Evolutionary conservation across 768 basidiomycete species (phyloP), one percentile per base, ranked within the genome.

Genomic region (Leccinum longicurvipes): DNA sequence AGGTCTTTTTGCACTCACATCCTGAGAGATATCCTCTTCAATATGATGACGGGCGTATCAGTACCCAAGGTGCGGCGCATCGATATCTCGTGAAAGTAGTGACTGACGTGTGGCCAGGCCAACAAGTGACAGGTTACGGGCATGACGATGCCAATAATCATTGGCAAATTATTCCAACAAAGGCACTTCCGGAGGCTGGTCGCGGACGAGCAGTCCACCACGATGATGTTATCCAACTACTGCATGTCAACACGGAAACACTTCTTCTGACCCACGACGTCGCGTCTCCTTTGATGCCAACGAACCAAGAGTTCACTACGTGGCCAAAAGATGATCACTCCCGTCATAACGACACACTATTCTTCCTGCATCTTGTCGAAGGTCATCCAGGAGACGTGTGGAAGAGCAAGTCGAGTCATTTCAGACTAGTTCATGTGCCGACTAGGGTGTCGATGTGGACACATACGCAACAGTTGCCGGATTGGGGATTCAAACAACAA

Each of bases 251-350:
- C 69, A 96, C 95, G 10, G 77, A 95, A 59, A 83, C 85, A 1
- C 73, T 85, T 55, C 85, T 99, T 46, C 74, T 99, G 44, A 97
- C 95, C 3, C 97, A 99, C 64, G 97, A 99, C 70, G 97, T 99
- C 55, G 97, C 97, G 0, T 97, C 93, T 1, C 91, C 97, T 5
- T 82, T 94, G 48, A 95, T 93, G 88, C 87, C 97, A 15, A 99
- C 97, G 47, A 98, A 98, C 71, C 94, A 98, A 68, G 97, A 99
- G 71, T 94, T 98, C 72, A 99, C 97, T 6, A 98, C 97, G 0
- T 89, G 86, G 84, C 70, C 86, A 5, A 87, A 83, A 66, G 87
- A 91, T 57, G 91, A 96, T 60, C 75, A 84, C 54, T 77, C 80
- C 8, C 81, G 89, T 49, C 80, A 89, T 68, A 91, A 92, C 58